Percentiles rank a stretch among this genome's conserved stretches.
Evolutionary conservation across 306 rosid genomes (phyloP).

Genomic region (Trifolium repens): DNA sequence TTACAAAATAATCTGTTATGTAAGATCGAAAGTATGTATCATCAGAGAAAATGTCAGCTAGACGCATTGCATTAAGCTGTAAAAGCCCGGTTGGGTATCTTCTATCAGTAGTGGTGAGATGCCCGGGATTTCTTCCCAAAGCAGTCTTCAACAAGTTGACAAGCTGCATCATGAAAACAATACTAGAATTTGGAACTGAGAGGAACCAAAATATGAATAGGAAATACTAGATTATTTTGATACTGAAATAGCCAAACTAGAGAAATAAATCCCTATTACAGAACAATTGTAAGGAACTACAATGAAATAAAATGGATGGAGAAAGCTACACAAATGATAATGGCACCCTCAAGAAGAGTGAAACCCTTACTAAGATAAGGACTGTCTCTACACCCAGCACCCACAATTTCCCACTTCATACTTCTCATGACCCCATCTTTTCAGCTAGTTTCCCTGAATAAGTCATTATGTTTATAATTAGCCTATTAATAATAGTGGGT

Average conservation of each 20-base stretch:
- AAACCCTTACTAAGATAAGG: not conserved
- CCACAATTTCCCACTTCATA: conserved; percentile 11
- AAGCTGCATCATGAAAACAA: conserved; percentile 57
- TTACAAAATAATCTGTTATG: conserved; percentile 76
- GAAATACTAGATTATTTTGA: not conserved
- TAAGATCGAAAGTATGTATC: conserved; percentile 91
- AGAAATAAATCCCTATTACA: not conserved
- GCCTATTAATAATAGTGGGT: not conserved
- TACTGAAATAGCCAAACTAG: conserved; percentile 6
- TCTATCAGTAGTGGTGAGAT: conserved; percentile 50
- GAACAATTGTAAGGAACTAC: conserved; percentile 5
- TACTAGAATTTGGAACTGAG: conserved; percentile 35
- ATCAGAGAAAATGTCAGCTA: conserved; percentile 89
- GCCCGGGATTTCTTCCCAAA: conserved; percentile 64
- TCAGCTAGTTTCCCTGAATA: not conserved
- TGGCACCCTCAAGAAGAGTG: conserved; percentile 19
- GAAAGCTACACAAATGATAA: not conserved
- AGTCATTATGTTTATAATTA: not conserved
- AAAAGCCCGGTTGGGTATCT: conserved; percentile 74
- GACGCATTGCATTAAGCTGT: conserved; percentile 98
- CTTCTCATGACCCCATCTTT: not conserved
- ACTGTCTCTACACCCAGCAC: not conserved
- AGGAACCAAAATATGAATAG: not conserved
- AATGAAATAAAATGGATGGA: not conserved
- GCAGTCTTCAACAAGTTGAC: conserved; percentile 76